Evolutionary conservation across 2,329 filamentous ascomycete genomes (phyloP), one percentile per base, ranked within the genome.

Genomic region (Pseudogymnoascus destructans): DNA sequence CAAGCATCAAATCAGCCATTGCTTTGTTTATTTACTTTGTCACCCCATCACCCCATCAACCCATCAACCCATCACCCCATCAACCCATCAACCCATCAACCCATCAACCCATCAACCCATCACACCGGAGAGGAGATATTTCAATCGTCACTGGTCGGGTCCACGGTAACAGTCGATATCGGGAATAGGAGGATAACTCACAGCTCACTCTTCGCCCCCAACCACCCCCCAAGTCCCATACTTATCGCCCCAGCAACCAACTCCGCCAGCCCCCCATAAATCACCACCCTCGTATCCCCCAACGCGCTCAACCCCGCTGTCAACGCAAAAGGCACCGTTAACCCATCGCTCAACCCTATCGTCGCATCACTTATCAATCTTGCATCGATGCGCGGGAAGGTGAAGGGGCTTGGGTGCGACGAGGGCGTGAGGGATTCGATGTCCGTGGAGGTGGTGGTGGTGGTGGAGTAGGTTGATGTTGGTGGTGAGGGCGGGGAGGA

Each of bases 301-400:
- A 79, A 66, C 1, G 70, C 69, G 7, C 69, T 71, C 1, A 84
- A 68, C 4, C 81, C 81, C 2, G 81, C 81, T 1, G 80, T 83
- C 8, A 84, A 70, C 1, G 81, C 81, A 64, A 84, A 84, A 0
- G 81, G 81, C 0, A 84, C 81, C 0, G 81, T 84, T 62, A 84
- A 71, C 5, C 81, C 81, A 67, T 84, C 81, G 0, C 79, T 78
- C 33, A 84, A 73, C 15, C 81, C 81, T 64, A 84, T 80, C 25
- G 81, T 83, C 19, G 78, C 74, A 68, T 83, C 79, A 5, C 72
- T 72, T 15, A 77, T 69, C 15, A 75, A 61, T 36, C 70, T 54
- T 0, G 66, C 66, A 59, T 69, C 66, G 13, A 68, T 32, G 25
- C 30, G 25, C 1, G 25, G 30, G 15, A 30, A 55, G 5, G 10